Conservation (phyloP, 2,329 filamentous ascomycete genomes). For the Penicillium sp. region DNA sequence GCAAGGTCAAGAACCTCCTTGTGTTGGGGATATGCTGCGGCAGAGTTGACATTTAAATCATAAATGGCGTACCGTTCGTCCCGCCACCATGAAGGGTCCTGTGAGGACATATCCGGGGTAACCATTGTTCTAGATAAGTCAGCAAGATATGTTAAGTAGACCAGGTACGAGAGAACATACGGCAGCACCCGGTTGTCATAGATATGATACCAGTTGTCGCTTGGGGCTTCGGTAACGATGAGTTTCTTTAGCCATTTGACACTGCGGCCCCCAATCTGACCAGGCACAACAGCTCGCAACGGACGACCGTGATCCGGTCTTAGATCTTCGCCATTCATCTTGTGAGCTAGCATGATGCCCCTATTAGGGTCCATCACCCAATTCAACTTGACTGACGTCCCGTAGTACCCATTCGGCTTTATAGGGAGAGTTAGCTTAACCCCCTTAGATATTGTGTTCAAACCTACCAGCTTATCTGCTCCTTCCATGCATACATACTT, state of each 20-base stretch:
- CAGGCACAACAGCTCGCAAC: constrained; percentile 80
- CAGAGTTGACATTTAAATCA: constrained; percentile 86
- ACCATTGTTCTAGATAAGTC: constrained; percentile 67
- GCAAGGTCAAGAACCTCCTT: constrained; percentile 67
- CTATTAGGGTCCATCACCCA: constrained; percentile 84
- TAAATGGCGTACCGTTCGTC: constrained; percentile 94
- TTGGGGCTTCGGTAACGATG: constrained; percentile 76
- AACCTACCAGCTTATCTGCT: constrained; percentile 72
- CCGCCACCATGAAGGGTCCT: constrained; percentile 77
- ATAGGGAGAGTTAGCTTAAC: neutral
- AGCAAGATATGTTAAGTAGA: constrained; percentile 13
- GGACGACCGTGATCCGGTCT: constrained; percentile 86
- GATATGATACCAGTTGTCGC: constrained; percentile 94
- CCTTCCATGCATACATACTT: constrained; percentile 91
- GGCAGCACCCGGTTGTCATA: constrained; percentile 91
- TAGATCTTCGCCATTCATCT: constrained; percentile 85
- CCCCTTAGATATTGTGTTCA: neutral
- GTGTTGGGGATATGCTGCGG: constrained; percentile 78
- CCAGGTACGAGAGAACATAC: constrained; percentile 35
- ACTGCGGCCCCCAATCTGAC: constrained; percentile 88
- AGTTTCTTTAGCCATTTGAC: constrained; percentile 91
- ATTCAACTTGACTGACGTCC: constrained; percentile 83
- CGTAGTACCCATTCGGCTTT: constrained; percentile 83
- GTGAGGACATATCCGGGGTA: constrained; percentile 77
- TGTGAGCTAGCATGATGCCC: constrained; percentile 85